Base-by-base conservation (phyloP, 495 filamentous ascomycete species). In the Terfezia boudieri region DNA sequence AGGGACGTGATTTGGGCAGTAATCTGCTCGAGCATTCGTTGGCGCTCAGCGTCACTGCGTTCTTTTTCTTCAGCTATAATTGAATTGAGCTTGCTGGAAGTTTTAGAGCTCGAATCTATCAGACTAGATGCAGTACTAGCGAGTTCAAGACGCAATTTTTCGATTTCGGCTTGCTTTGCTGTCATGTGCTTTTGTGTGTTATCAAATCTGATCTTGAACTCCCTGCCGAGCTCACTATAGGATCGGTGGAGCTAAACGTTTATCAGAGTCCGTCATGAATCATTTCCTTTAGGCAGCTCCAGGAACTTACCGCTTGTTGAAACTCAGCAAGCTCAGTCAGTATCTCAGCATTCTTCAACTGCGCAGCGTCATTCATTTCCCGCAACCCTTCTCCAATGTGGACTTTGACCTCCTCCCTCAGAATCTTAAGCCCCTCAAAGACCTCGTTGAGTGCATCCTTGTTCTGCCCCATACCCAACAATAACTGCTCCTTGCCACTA, bases 391-490 rank as follows among this genome's bases (percentile, higher is more conserved):
- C 79, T 4, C 85, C 86, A 37, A 96, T 84, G 48, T 80, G 80
- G 37, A 74, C 68, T 68, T 94, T 95, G 16, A 95, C 82, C 50
- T 84, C 81, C 67, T 93, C 82, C 22, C 90, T 76, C 32, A 95
- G 73, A 38, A 75, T 76, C 62, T 90, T 87, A 64, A 96, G 94
- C 61, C 92, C 90, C 59, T 90, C 88, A 4, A 98, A 74, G 22
- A 94, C 81, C 32, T 74, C 70, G 59, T 95, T 87, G 85, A 94
- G 92, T 55, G 90, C 82, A 53, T 87, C 79, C 60, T 83, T 85
- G 3, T 85, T 80, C 51, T 74, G 69, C 26, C 74, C 70, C 16
- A 79, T 83, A 60, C 89, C 80, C 14, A 71, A 70, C 36, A 79
- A 73, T 10, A 90, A 74, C 57, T 82, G 74, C 20, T 70, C 62